These are phyloP conservation scores for Aspergillus persii DNA, from an alignment of 2,329 filamentous ascomycete species.

Conservation along the genomic window DNA sequence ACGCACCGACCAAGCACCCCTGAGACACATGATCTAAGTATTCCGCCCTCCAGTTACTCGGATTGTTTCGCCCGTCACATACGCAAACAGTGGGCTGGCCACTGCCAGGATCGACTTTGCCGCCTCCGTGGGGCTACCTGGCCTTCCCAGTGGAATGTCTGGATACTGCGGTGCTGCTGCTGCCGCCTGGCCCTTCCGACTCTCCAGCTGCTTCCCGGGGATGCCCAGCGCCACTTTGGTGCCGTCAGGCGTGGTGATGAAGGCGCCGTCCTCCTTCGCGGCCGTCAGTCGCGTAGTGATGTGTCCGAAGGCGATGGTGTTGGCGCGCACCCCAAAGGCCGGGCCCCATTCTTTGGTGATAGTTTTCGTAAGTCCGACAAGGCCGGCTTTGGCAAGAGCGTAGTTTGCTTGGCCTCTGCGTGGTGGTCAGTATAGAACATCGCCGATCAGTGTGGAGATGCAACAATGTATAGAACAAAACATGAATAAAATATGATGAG, in stretches of 20 bases:
- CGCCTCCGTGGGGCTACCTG: conserved; percentile 76
- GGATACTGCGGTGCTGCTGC: conserved; percentile 46
- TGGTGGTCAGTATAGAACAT: neutral
- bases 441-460: neutral
- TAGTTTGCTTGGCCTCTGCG: conserved; percentile 79
- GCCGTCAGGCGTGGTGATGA: conserved; percentile 72
- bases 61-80: conserved; percentile 84
- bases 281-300: conserved; percentile 78
- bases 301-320: conserved; percentile 80
- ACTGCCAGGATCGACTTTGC: conserved; percentile 74
- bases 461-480: neutral
- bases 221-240: conserved; percentile 74
- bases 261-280: conserved; percentile 80
- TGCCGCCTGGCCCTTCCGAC: conserved; percentile 27
- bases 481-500: neutral
- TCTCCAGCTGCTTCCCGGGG: conserved; percentile 56
- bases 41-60: conserved; percentile 76
- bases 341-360: conserved; percentile 93
- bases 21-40: conserved; percentile 44
- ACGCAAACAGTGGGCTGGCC: conserved; percentile 77
- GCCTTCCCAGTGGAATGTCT: conserved; percentile 76
- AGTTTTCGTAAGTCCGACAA: conserved; percentile 80
- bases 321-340: conserved; percentile 74
- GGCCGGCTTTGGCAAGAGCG: conserved; percentile 77
- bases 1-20: too few relatives aligned